Evolutionary conservation across 257 asterid species (phyloP).

Genomic region (Solanum phureja): DNA sequence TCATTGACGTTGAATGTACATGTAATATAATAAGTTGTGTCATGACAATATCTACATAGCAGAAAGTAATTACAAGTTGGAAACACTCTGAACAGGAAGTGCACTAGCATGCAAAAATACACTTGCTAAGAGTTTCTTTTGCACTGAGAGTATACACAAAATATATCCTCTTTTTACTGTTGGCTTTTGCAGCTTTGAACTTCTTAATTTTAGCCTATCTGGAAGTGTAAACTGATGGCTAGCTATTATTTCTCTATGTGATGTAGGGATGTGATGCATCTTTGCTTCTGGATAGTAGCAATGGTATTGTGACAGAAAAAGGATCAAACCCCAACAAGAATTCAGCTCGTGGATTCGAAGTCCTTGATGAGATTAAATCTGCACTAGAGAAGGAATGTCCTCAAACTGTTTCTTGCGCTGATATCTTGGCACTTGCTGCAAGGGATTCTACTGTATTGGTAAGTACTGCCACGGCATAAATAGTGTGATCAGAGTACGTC

Average conservation of each 20-base stretch:
- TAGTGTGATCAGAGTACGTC: neutral
- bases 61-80: neutral
- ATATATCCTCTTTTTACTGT: neutral
- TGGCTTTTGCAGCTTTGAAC: neutral
- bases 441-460: slow-evolving; percentile 82
- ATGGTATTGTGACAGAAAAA: slow-evolving; percentile 49
- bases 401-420: slow-evolving; percentile 83
- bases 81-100: neutral
- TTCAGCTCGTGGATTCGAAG: slow-evolving; percentile 77
- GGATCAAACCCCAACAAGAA: slow-evolving; percentile 65
- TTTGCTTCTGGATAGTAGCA: slow-evolving; percentile 55
- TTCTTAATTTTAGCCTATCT: neutral
- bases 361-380: slow-evolving; percentile 72
- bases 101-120: neutral
- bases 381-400: slow-evolving; percentile 80
- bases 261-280: slow-evolving; percentile 94
- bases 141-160: too few species aligned
- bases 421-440: slow-evolving; percentile 72
- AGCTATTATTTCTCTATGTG: neutral
- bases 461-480: slow-evolving; percentile 1
- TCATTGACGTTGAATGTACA: too few species aligned
- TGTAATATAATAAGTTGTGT: neutral
- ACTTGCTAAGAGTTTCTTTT: too few species aligned
- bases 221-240: neutral
- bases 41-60: neutral